A percentile compares a stretch with the other conserved stretches of the same genome.
Evolutionary conservation across 2,329 filamentous ascomycete species (phyloP).

Genomic region (Emergomyces pasteurianus): DNA sequence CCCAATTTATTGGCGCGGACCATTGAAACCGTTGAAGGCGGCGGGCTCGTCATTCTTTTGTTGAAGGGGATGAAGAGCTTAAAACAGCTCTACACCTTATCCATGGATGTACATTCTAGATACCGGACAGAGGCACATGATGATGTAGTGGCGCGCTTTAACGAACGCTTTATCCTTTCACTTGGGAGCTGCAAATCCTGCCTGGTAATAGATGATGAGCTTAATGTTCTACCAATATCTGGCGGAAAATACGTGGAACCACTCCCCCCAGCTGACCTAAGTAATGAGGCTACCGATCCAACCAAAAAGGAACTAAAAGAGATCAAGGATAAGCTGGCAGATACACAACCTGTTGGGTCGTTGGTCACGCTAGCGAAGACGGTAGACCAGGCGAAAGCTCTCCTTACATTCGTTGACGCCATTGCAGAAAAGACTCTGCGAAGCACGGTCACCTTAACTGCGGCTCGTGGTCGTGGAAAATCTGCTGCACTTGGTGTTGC

Average conservation of each 20-base stretch:
- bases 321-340: constrained; percentile 77
- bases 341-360: constrained; percentile 75
- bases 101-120: constrained; percentile 94
- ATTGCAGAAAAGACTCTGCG: constrained; percentile 92
- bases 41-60: constrained; percentile 77
- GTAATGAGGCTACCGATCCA: constrained; percentile 58
- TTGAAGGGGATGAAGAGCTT: constrained; percentile 94
- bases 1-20: constrained; percentile 92
- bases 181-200: constrained; percentile 91
- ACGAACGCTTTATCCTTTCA: constrained; percentile 92
- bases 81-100: constrained; percentile 92
- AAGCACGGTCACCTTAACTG: constrained; percentile 87
- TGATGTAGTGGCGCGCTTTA: constrained; percentile 91
- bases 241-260: constrained; percentile 82
- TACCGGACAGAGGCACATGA: constrained; percentile 94
- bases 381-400: constrained; percentile 87
- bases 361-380: constrained; percentile 78
- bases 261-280: constrained; percentile 62
- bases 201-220: constrained; percentile 90
- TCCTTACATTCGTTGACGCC: constrained; percentile 93
- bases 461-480: constrained; percentile 89
- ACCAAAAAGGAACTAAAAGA: constrained; percentile 64
- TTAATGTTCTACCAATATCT: constrained; percentile 94
- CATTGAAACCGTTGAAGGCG: constrained; percentile 95
- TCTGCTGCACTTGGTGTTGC: constrained; percentile 91